These are phyloP conservation scores for Rutstroemia sp. DNA, from an alignment of 2,329 filamentous ascomycete species.

Conservation along the genomic window DNA sequence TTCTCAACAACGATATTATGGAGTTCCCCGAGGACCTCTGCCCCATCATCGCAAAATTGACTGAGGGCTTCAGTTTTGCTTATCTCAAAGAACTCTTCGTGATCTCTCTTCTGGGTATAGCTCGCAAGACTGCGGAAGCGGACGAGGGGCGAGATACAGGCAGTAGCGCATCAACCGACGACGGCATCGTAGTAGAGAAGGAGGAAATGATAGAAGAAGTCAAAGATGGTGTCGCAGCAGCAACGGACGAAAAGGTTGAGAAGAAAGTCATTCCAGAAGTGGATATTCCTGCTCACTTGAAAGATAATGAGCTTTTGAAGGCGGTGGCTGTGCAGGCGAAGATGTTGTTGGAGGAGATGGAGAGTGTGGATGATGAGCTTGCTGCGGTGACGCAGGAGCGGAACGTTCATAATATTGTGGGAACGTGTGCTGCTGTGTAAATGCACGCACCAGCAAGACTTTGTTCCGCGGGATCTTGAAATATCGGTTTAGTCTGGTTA, in stretches of 20 bases:
- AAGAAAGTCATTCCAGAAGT: conserved; percentile 13
- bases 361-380: conserved; percentile 15
- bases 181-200: conserved; percentile 9
- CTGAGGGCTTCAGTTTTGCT: conserved; percentile 58
- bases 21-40: conserved; percentile 53
- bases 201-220: not conserved
- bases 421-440: not conserved
- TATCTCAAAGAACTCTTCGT: conserved; percentile 65
- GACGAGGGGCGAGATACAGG: conserved; percentile 48
- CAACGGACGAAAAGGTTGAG: not conserved
- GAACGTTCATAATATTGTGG: not conserved
- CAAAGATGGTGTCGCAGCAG: not conserved
- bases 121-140: conserved; percentile 27
- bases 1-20: conserved; percentile 46
- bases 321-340: conserved; percentile 16
- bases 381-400: not conserved
- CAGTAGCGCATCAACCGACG: conserved; percentile 28
- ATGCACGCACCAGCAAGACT: too few relatives aligned
- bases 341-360: conserved; percentile 24
- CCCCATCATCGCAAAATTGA: conserved; percentile 50
- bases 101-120: conserved; percentile 51
- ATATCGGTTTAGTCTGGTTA: too few relatives aligned
- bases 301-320: conserved; percentile 18
- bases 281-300: conserved; percentile 15
- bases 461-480: too few relatives aligned